Conservation (phyloP, 2,329 filamentous ascomycete species). For the Fusarium veterinarium region DNA sequence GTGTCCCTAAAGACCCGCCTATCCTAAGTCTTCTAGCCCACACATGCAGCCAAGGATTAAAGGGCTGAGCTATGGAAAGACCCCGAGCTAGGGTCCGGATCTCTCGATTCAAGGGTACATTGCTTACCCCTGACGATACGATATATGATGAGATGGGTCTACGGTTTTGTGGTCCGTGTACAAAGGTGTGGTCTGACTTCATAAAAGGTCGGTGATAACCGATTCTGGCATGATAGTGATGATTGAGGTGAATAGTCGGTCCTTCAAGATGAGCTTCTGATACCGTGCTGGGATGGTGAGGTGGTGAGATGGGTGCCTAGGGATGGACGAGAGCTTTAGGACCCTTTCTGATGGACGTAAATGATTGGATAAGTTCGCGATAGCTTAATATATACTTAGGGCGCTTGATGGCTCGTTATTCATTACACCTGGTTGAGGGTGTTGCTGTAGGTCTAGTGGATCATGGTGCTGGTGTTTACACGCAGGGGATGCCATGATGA, state of each 20-base stretch:
- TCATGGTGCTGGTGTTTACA: too few species aligned
- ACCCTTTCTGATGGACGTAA: neutral
- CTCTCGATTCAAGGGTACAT: neutral
- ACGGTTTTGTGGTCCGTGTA: constrained; percentile 4
- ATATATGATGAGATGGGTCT: neutral
- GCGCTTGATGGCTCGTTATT: too few species aligned
- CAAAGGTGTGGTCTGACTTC: constrained; percentile 9
- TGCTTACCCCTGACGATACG: neutral
- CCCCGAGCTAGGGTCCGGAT: neutral
- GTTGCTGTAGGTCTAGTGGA: neutral
- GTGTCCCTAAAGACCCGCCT: neutral
- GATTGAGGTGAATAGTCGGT: neutral
- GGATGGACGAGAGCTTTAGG: too few species aligned
- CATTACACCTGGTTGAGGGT: accelerated
- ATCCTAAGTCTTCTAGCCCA: neutral
- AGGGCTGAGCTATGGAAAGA: constrained; percentile 13
- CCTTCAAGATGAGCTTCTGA: neutral
- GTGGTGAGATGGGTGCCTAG: neutral
- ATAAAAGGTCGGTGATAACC: neutral
- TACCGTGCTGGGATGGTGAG: neutral
- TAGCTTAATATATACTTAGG: neutral
- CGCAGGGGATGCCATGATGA: neutral
- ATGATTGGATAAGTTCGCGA: neutral
- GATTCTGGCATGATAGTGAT: constrained; percentile 6
- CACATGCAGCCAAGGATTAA: constrained; percentile 24